Percentiles rank a stretch among this genome's conserved stretches.
These are phyloP conservation scores for Russula earlei DNA, from an alignment of 768 basidiomycete genomes.

Conservation along the genomic window DNA sequence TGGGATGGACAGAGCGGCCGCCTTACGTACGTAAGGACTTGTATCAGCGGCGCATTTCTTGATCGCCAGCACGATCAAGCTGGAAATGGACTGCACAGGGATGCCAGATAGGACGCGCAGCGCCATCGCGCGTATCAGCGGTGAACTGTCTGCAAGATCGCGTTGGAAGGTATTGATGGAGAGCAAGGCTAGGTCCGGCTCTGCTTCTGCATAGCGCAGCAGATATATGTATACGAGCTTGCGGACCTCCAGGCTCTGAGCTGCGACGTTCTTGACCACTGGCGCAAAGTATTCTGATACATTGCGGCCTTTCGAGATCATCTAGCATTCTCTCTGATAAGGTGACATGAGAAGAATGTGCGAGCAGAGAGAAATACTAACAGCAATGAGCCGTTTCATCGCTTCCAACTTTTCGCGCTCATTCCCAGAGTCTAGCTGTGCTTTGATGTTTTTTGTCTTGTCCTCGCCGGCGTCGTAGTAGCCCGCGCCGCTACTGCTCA, in stretches of 20 bases:
- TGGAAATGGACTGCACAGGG: conserved; percentile 79
- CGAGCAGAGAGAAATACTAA: conserved; percentile 35
- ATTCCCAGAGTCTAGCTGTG: conserved; percentile 79
- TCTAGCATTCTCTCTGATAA: conserved; percentile 34
- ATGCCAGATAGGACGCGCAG: conserved; percentile 89
- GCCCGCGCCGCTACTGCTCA: conserved; percentile 44
- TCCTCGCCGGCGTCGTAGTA: conserved; percentile 72
- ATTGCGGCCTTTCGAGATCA: conserved; percentile 87
- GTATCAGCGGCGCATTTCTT: conserved; percentile 87
- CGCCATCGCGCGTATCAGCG: conserved; percentile 94
- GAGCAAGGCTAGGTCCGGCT: conserved; percentile 89
- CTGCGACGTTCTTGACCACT: conserved; percentile 95
- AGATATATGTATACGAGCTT: conserved; percentile 98
- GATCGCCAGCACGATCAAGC: conserved; percentile 77
- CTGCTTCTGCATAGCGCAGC: conserved; percentile 83
- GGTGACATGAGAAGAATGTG: neutral
- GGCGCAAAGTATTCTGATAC: conserved; percentile 92
- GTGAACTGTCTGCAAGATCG: conserved; percentile 85
- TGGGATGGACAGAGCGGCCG: conserved; percentile 81
- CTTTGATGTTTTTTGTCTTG: conserved; percentile 70
- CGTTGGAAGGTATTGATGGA: conserved; percentile 99
- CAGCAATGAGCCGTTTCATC: conserved; percentile 90
- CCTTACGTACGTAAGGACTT: conserved; percentile 92
- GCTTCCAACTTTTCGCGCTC: conserved; percentile 91
- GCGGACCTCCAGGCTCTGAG: conserved; percentile 84